Evolutionary conservation across 345 rosid genomes (phyloP).

Genomic region (Clausena lansium): DNA sequence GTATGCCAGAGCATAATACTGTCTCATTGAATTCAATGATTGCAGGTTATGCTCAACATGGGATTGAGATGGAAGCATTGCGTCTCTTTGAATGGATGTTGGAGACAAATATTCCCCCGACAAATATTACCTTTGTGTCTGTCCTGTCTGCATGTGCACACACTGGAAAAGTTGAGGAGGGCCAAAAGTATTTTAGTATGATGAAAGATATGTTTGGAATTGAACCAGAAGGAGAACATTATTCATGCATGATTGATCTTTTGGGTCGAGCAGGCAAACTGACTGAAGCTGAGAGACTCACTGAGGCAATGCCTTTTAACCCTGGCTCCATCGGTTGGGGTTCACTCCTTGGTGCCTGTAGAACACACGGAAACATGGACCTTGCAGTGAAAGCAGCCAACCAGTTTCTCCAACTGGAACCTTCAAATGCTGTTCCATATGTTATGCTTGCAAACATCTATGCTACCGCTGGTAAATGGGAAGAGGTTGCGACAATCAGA

Average conservation of each 20-base stretch:
- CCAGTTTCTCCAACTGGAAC: conserved; percentile 57
- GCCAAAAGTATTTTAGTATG: conserved; percentile 54
- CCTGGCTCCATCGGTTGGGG: conserved; percentile 74
- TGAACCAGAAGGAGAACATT: conserved; percentile 85
- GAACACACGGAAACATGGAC: conserved; percentile 62
- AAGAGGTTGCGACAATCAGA: conserved; percentile 59
- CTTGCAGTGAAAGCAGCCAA: conserved; percentile 72
- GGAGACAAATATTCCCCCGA: conserved; percentile 48
- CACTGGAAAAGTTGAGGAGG: conserved; percentile 67
- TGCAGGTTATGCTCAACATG: conserved; percentile 83
- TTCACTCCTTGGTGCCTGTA: conserved; percentile 79
- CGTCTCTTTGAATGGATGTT: conserved; percentile 65
- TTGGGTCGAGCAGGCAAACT: conserved; percentile 80
- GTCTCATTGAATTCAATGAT: conserved; percentile 79
- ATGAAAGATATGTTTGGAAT: conserved; percentile 67
- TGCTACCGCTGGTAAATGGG: conserved; percentile 64
- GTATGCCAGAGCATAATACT: conserved; percentile 60
- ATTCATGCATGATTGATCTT: conserved; percentile 87
- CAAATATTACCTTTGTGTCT: conserved; percentile 74
- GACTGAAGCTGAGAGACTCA: conserved; percentile 70
- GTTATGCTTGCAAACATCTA: conserved; percentile 86
- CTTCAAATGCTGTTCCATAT: conserved; percentile 76
- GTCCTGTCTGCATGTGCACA: conserved; percentile 90
- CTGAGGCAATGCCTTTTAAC: conserved; percentile 67
- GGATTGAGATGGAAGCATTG: conserved; percentile 54